Evolutionary conservation across 257 asterid species (phyloP), one percentile per base, ranked within the genome.

Genomic region (Gentiana straminea): DNA sequence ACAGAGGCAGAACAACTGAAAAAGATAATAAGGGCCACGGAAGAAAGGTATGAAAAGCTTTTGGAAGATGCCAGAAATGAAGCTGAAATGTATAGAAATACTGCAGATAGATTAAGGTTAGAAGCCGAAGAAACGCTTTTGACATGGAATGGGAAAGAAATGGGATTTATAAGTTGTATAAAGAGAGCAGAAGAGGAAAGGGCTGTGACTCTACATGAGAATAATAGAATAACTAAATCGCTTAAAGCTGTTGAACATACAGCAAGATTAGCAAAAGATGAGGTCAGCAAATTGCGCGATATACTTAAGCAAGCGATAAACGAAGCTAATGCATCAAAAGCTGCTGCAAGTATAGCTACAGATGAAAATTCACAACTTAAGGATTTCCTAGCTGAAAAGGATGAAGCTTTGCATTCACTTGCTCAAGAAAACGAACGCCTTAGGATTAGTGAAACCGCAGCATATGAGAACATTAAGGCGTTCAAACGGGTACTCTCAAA

Each of bases 141-240:
- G 51, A 92, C 94, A 0, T 92, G 90, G 97, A 88, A 77, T 9
- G 96, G 78, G 12, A 92, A 88, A 57, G 97, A 92, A 55, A 77
- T 86, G 77, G 91, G 95, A 1, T 80, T 88, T 58, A 80, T 88
- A 3, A 69, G 77, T 36, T 85, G 95, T 62, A 79, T 91, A 36
- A 91, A 82, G 34, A 33, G 73, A 55, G 86, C 84, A 0, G 98
- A 85, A 50, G 86, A 88, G 54, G 95, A 88, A 57, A 77, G 64
- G 52, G 84, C 85, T 3, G 7, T 57, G 1, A 70, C 82, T 1
- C 84, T 78, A 61, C 77, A 75, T 1, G 83, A 85, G 57, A 74
- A 70, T 38, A 55, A 58, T n/a, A 81, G 63, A 48, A 73, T 85
- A 0, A 10, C 61, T 0, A 89, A 76, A 41, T 65, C 82, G 4